Base-by-base conservation (phyloP, 2,329 filamentous ascomycete genomes). In the Setomelanomma holmii region DNA sequence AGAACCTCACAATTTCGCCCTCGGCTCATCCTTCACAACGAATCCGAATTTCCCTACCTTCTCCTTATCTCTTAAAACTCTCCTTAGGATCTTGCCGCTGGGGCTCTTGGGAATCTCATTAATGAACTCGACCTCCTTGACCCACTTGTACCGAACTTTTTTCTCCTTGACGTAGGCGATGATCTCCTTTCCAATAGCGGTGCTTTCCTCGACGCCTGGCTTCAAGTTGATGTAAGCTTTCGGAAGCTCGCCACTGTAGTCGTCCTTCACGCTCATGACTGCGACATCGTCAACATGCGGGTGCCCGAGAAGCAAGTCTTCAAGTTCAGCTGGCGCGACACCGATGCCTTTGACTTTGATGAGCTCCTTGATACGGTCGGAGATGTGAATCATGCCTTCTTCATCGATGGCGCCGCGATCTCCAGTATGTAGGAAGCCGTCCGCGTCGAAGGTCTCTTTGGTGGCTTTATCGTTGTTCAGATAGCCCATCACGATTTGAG, bases 311-410 rank as follows among this genome's bases (percentile, higher is more conserved):
- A 88, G 68, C 2, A 84, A 64, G 58, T 86, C 83, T 61, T 88
- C 85, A 0, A 88, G 75, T 64, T 88, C 86, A 0, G 85, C 85
- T 0, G 86, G 85, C 6, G 85, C 82, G 10, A 87, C 82, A 5
- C 79, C 81, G 30, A 86, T 82, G 0, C 86, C 86, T 56, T 87
- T 86, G 12, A 88, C 85, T 65, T 88, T 88, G 70, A 88, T 86
- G 78, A 88, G 82, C 70, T 88, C 85, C 74, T 88, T 89, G 66
- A 88, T 83, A 0, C 85, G 78, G 61, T 88, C 85, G 1, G 78
- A 77, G 49, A 86, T 84, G 16, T 80, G 79, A 19, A 88, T 75
- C 53, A 85, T 76, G 0, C 83, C 84, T 51, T 85, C 78, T 0
- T 71, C 64, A 49, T 86, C 82, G 17, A 87, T 79, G 12, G 73